These are phyloP conservation scores for Penicillium roqueforti DNA, from an alignment of 495 filamentous ascomycete genomes.

Conservation along the genomic window DNA sequence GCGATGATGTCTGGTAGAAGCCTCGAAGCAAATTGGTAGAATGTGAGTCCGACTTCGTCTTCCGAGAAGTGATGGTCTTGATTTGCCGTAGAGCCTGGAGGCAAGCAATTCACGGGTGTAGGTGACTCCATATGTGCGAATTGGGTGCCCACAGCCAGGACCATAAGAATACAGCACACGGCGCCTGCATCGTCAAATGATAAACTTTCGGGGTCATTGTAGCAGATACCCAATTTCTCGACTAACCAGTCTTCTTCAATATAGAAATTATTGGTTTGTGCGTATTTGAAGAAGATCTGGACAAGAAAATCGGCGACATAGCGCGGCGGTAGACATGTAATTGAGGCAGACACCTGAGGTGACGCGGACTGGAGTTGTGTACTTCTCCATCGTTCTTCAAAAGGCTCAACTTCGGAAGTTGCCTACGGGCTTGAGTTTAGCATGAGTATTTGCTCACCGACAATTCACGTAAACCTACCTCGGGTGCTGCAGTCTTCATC, in stretches of 20 bases:
- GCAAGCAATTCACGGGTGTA: constrained; percentile 38
- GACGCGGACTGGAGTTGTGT: constrained; percentile 48
- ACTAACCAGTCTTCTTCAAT: constrained; percentile 48
- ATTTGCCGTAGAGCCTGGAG: constrained; percentile 22
- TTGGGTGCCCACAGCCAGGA: constrained; percentile 51
- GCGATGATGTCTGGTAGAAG: constrained; percentile 52
- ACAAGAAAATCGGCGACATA: constrained; percentile 50
- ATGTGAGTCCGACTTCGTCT: constrained; percentile 49
- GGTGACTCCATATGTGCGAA: constrained; percentile 50
- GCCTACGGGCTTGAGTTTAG: constrained; percentile 26
- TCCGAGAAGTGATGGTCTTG: constrained; percentile 47
- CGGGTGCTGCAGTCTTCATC: constrained; percentile 43
- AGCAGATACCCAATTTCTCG: constrained; percentile 43
- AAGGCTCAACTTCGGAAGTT: constrained; percentile 38
- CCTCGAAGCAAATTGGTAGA: constrained; percentile 49
- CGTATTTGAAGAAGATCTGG: constrained; percentile 51
- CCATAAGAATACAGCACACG: constrained; percentile 48
- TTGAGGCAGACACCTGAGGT: constrained; percentile 35
- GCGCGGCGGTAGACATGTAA: constrained; percentile 47
- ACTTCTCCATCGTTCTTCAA: constrained; percentile 47
- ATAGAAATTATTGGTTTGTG: constrained; percentile 51
- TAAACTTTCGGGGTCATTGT: constrained; percentile 40
- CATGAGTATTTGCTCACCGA: background rate
- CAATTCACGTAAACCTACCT: constrained; percentile 25
- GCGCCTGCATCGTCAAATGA: constrained; percentile 44